Base-by-base conservation (phyloP, 345 rosid genomes). In the Clarkia xantiana region DNA sequence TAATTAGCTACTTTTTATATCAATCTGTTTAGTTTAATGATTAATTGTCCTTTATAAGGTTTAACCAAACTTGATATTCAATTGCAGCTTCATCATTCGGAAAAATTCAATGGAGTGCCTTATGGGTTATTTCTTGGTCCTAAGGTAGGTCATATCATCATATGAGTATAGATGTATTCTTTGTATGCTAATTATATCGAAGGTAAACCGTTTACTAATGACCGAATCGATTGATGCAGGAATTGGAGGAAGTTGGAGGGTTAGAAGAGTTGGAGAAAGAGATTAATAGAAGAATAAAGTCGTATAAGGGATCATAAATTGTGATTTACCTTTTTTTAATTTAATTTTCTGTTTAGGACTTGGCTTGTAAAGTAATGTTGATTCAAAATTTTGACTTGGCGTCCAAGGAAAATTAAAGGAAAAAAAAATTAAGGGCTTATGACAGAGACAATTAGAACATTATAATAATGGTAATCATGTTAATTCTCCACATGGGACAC, bases 101-200 rank as follows among this genome's bases (percentile, higher is more conserved):
- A 81, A 18, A 90, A 83, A 60, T 86, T 90, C 68, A 47, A 58
- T 3, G 98, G 98, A 25, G 85, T 86, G 5, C 98, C 98, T 20
- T 90, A 86, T 47, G 98, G 98, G 39, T 66, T 90, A 67, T 90
- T 90, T 56, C 70, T 90, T 17, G 98, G 96, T 47, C 96, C 94
- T 3, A 79, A 70, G 84, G 97, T 74, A 14, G 40, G 63, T 29
- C 41, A 15, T n/a, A n/a, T n/a, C n/a, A n/a, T n/a, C n/a, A n/a
- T n/a, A n/a, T n/a, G n/a, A n/a, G n/a, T n/a, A n/a, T n/a, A n/a
- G n/a, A n/a, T n/a, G n/a, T n/a, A n/a, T n/a, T n/a, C n/a, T n/a
- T n/a, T n/a, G n/a, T n/a, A n/a, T n/a, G n/a, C n/a, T n/a, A n/a
- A n/a, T n/a, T n/a, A n/a, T n/a, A n/a, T n/a, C n/a, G n/a, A n/a